Evolutionary conservation across 1,284 basidiomycete genomes (phyloP).

Genomic region (Irpex sp.): DNA sequence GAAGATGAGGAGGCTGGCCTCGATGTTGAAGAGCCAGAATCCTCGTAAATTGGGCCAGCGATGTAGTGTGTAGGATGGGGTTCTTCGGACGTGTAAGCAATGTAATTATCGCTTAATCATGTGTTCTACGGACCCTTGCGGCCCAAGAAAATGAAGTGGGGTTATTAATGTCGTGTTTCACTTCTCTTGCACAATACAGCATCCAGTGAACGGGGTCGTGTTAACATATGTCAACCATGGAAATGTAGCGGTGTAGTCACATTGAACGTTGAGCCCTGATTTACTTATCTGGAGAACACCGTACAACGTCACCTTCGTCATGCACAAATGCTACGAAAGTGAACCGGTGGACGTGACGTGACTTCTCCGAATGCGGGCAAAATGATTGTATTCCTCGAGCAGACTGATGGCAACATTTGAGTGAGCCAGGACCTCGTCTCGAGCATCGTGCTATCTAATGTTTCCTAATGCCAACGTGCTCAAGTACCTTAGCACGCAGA

Average conservation of each 20-base stretch:
- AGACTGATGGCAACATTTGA: neutral
- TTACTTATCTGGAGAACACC: no score
- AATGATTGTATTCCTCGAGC: neutral
- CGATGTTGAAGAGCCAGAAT: conserved; percentile 50
- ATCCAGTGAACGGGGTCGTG: no score
- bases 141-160: neutral
- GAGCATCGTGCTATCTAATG: neutral
- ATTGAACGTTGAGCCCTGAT: no score
- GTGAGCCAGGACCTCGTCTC: neutral
- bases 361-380: neutral
- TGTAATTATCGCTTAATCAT: neutral
- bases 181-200: neutral
- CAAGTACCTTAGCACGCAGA: neutral
- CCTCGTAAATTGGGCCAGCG: conserved; percentile 3
- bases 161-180: neutral
- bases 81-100: neutral
- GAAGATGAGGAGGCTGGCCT: conserved; percentile 49
- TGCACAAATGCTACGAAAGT: neutral
- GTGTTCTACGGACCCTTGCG: neutral
- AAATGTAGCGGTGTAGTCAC: no score
- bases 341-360: neutral
- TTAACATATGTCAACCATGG: no score
- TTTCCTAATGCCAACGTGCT: neutral
- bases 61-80: neutral
- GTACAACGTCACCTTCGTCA: neutral